phyloP scores from a whole-genome alignment of 2,329 filamentous ascomycete genomes.

The Cordyceps javanica region DNA sequence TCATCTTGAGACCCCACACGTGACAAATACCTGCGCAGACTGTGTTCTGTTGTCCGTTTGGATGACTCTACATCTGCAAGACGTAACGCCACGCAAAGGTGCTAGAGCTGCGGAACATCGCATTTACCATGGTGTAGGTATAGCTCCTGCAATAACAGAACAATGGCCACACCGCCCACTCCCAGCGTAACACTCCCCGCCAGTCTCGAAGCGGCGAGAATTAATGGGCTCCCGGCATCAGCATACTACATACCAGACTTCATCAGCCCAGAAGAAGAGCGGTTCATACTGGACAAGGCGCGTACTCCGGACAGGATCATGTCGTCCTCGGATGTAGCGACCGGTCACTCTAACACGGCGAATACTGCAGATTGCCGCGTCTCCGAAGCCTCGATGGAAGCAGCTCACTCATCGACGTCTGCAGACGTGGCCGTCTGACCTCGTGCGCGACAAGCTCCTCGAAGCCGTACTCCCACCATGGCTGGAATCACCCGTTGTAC shows the following conservation, averaged over 20 bases:
- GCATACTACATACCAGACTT: constrained; percentile 87
- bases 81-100: not conserved
- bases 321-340: not conserved
- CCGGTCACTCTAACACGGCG: not conserved
- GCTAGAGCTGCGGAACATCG: not conserved
- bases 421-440: constrained; percentile 81
- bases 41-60: not conserved
- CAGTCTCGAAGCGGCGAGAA: constrained; percentile 44
- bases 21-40: not conserved
- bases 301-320: constrained; percentile 3
- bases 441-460: constrained; percentile 72
- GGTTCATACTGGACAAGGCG: constrained; percentile 64
- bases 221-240: constrained; percentile 51
- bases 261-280: constrained; percentile 70
- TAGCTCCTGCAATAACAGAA: not conserved
- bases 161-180: constrained; percentile 9
- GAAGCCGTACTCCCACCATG: constrained; percentile 68
- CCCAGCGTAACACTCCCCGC: constrained; percentile 31
- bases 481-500: constrained; percentile 64
- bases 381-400: constrained; percentile 76
- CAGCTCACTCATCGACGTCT: constrained; percentile 81
- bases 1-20: not conserved
- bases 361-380: constrained; percentile 46
- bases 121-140: not conserved
- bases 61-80: not conserved